Conservation (phyloP, 2,329 filamentous ascomycete species). For the Aureobasidium sp. region DNA sequence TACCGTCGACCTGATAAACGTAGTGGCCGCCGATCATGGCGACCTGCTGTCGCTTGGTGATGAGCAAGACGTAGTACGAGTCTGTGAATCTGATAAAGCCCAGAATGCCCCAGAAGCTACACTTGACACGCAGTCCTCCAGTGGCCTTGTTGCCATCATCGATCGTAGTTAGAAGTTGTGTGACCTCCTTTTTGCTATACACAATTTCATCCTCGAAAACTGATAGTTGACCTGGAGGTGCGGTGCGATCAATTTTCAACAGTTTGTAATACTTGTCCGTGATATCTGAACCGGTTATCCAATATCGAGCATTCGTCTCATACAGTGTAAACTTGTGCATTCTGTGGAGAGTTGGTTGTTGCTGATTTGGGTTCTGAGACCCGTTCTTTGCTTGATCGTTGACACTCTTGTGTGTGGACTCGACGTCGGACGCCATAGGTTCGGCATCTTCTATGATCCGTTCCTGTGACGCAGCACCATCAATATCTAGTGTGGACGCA, state of each 20-base stretch:
- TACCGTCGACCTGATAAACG: conserved; percentile 89
- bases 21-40: conserved; percentile 96
- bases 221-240: conserved; percentile 66
- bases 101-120: conserved; percentile 84
- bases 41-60: conserved; percentile 92
- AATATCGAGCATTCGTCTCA: conserved; percentile 87
- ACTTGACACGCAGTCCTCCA: conserved; percentile 81
- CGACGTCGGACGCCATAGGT: not conserved
- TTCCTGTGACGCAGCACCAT: not conserved
- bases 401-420: not conserved
- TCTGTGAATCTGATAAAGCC: conserved; percentile 96
- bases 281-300: conserved; percentile 87
- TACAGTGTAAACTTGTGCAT: conserved; percentile 99
- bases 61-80: conserved; percentile 92
- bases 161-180: conserved; percentile 83
- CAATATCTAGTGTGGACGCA: not conserved
- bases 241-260: conserved; percentile 87
- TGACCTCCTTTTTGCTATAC: conserved; percentile 88
- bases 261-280: conserved; percentile 84
- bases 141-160: conserved; percentile 89
- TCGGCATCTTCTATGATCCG: not conserved
- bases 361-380: not conserved
- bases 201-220: conserved; percentile 92
- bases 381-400: not conserved
- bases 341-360: conserved; percentile 17